Percentiles rank a stretch among this genome's conserved stretches.
Evolutionary conservation across 352 stramenopile species (phyloP).

Genomic region (Pythium oligandrum): DNA sequence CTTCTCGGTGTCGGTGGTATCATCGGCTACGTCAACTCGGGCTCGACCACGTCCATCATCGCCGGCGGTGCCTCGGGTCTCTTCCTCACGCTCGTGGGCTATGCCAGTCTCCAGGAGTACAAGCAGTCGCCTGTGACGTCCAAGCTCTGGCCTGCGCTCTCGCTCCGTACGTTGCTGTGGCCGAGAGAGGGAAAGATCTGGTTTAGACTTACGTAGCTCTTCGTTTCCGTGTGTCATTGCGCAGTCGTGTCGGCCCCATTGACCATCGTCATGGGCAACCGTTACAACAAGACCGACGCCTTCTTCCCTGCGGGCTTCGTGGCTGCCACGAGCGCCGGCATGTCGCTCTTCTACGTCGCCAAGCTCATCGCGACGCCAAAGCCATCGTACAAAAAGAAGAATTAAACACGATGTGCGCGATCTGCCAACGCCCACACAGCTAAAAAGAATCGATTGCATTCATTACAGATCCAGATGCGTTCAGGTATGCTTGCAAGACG

Average conservation of each 20-base stretch:
- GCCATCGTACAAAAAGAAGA: conserved; percentile 77
- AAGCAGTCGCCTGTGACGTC: conserved; percentile 71
- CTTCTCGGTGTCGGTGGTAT: conserved; percentile 64
- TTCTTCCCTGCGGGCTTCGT: conserved; percentile 74
- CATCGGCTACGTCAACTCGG: conserved; percentile 72
- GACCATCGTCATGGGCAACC: conserved; percentile 69
- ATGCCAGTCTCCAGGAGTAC: conserved; percentile 84
- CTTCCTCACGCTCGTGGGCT: conserved; percentile 77
- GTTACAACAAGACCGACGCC: conserved; percentile 66
- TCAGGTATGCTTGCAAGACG: too few species aligned
- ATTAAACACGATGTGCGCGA: conserved; percentile 5
- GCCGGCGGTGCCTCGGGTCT: conserved; percentile 58
- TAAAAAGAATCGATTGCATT: too few species aligned
- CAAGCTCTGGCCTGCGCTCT: conserved; percentile 75
- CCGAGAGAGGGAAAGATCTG: neutral
- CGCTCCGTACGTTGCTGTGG: conserved; percentile 23
- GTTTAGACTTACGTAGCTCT: neutral
- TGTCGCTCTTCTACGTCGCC: conserved; percentile 80
- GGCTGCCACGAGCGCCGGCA: conserved; percentile 53
- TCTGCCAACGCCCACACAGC: too few species aligned
- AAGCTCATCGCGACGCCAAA: conserved; percentile 64
- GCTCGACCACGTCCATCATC: conserved; percentile 57
- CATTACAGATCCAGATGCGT: too few species aligned
- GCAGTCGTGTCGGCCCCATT: conserved; percentile 55
- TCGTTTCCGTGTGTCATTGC: neutral